A percentile compares a stretch with the other conserved stretches of the same genome.
Evolutionary conservation across 2,329 filamentous ascomycete species (phyloP).

Genomic region (Botrytis deweyae): DNA sequence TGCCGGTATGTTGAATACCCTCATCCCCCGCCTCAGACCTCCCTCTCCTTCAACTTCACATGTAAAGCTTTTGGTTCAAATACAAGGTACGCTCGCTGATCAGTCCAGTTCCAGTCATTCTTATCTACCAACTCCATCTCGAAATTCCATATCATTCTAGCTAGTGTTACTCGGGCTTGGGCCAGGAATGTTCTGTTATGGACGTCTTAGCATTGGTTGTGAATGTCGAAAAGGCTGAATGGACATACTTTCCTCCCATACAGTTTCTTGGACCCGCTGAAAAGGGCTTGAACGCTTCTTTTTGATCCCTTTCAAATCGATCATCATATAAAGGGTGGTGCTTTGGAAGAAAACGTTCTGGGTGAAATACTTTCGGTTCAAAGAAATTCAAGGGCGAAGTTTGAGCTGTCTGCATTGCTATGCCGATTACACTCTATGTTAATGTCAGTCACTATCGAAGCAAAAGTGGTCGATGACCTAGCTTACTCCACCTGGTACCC

Average conservation of each 20-base stretch:
- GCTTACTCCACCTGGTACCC: slow-evolving; percentile 19
- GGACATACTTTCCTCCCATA: slow-evolving; percentile 13
- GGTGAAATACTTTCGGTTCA: slow-evolving; percentile 12
- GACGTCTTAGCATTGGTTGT: neutral
- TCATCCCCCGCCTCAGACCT: neutral
- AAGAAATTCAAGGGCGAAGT: neutral
- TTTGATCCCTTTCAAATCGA: slow-evolving; percentile 4
- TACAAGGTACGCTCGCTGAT: slow-evolving; percentile 12
- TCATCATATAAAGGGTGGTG: neutral
- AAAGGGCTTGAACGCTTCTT: slow-evolving; percentile 10
- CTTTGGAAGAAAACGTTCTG: neutral
- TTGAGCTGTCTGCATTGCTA: slow-evolving; percentile 6
- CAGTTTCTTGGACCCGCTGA: neutral
- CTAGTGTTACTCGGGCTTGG: neutral
- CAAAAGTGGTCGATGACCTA: neutral
- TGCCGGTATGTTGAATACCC: neutral
- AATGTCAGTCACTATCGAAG: neutral
- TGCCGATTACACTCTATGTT: neutral
- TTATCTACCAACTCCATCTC: neutral
- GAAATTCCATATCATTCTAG: slow-evolving; percentile 4
- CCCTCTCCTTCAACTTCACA: neutral
- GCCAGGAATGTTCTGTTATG: slow-evolving; percentile 2
- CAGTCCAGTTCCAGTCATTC: neutral
- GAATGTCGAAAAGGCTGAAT: neutral
- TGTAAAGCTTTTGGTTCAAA: slow-evolving; percentile 14